Base-by-base conservation (phyloP, 305 asterid species). In the Plantago coronopus region DNA sequence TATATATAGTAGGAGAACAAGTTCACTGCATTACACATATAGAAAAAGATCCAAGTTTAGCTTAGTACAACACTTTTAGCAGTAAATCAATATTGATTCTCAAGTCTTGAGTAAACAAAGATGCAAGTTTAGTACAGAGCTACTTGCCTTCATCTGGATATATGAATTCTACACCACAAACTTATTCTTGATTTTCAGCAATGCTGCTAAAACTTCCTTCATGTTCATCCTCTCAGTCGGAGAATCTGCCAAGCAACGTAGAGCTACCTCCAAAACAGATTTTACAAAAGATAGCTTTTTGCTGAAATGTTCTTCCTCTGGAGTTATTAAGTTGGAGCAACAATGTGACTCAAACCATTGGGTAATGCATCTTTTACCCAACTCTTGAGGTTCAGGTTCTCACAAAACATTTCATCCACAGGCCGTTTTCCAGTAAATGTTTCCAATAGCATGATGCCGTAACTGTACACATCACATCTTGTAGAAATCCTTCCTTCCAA, bases 361-460 rank as follows among this genome's bases (percentile, higher is more conserved):
- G 65, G 44, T 1, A 58, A 20, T n/a, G 71, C 56, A 9, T 14
- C 16, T 50, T 50, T 50, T 21, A 67, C 37, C 47, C 65, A 67
- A 49, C 25, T 43, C 66, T 63, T 75, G 20, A 79, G 48, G 68
- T 61, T 65, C 48, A 58, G 22, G 29, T 54, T 73, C 48, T 63
- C 77, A 0, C 64, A 23, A 21, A 74, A 75, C 40, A 57, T 18
- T 18, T 56, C 81, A 18, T 78, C 73, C n/a, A 22, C 65, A 9
- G 79, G 81, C 31, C 48, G 63, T 51, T 43, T 72, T 48, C 76
- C 45, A 1, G 81, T 67, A 27, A 75, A 70, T 3, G 68, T 69
- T 55, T 79, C 83, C 71, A 79, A 25, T 49, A 79, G 16, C 71
- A 72, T 64, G 42, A 75, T 70, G 9, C 79, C 77, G 13, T n/a